These are phyloP conservation scores for Neurospora cerealis DNA, from an alignment of 495 filamentous ascomycete species.

Conservation along the genomic window DNA sequence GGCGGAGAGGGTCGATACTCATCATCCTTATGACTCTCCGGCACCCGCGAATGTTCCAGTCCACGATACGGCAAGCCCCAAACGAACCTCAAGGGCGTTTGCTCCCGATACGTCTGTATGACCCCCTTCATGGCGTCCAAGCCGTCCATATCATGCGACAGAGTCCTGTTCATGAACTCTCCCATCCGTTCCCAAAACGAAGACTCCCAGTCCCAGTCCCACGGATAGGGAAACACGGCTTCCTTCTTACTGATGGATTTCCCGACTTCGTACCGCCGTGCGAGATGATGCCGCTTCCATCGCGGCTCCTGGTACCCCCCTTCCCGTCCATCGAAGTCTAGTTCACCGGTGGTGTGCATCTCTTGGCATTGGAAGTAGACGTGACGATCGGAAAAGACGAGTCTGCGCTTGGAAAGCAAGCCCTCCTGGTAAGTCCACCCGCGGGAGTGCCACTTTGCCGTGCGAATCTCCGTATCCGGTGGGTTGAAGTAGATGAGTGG, in stretches of 20 bases:
- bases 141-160: neutral
- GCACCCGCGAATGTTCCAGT: neutral
- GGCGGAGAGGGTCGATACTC: neutral
- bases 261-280: neutral
- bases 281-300: neutral
- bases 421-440: constrained; percentile 37
- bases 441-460: constrained; percentile 22
- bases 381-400: constrained; percentile 15
- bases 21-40: neutral
- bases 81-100: neutral
- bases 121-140: neutral
- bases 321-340: neutral
- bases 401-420: constrained; percentile 16
- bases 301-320: neutral
- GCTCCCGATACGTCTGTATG: neutral
- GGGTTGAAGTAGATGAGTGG: neutral
- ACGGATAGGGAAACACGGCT: neutral
- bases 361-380: constrained; percentile 28
- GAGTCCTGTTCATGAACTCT: neutral
- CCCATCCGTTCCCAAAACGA: neutral
- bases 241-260: neutral
- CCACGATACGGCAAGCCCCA: neutral
- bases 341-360: neutral
- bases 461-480: constrained; percentile 2
- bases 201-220: neutral